Conservation (phyloP, 1,284 basidiomycete species). For the Ustilago lituana region DNA sequence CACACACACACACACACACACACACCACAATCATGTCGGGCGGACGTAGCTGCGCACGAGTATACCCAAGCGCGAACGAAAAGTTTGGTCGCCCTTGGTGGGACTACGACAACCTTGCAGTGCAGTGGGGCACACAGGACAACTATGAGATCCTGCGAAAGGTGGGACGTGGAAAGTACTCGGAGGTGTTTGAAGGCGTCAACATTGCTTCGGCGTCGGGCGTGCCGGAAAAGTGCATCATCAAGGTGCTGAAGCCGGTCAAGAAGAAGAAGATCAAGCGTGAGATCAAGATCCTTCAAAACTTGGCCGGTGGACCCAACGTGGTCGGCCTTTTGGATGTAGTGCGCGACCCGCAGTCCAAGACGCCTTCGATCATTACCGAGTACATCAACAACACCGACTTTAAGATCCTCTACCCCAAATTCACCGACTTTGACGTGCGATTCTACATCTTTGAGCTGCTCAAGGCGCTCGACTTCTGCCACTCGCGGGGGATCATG, state of each 20-base stretch:
- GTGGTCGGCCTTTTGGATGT: conserved; percentile 87
- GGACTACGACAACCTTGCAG: conserved; percentile 71
- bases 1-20: no score
- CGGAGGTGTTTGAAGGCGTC: conserved; percentile 90
- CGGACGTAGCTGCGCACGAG: conserved; percentile 68
- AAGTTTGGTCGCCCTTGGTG: conserved; percentile 73
- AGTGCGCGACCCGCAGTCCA: conserved; percentile 86
- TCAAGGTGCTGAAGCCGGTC: conserved; percentile 98
- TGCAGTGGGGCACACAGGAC: conserved; percentile 75
- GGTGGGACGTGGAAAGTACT: conserved; percentile 86
- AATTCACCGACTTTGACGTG: conserved; percentile 93
- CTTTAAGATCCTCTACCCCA: conserved; percentile 95
- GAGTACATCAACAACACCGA: conserved; percentile 99
- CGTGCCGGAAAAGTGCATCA: conserved; percentile 86
- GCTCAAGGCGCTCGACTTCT: conserved; percentile 96
- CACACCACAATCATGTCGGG: conserved; percentile 32
- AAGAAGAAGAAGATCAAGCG: conserved; percentile 99
- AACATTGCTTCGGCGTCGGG: conserved; percentile 81
- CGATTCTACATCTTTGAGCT: conserved; percentile 97
- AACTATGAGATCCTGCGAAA: conserved; percentile 98
- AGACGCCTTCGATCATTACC: conserved; percentile 97
- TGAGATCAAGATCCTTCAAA: conserved; percentile 98
- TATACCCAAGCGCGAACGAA: conserved; percentile 74
- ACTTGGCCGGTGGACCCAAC: conserved; percentile 93
- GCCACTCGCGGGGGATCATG: conserved; percentile 99